These are phyloP conservation scores for Citrus unshiu DNA, from an alignment of 345 rosid species.

Conservation along the genomic window DNA sequence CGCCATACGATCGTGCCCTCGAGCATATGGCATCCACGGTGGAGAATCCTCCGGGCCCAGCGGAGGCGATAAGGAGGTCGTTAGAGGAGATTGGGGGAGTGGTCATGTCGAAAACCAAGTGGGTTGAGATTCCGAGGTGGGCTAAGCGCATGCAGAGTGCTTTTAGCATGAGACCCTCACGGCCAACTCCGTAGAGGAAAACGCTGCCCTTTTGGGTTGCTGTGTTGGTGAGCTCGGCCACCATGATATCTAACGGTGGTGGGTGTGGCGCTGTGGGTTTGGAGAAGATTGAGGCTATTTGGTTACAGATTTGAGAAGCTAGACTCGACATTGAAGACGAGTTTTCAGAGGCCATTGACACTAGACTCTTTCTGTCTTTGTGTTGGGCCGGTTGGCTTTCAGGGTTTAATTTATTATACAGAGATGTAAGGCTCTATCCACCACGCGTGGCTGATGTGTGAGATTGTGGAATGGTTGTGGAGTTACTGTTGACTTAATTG, in stretches of 20 bases:
- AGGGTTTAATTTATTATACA: neutral
- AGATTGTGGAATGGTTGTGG: neutral
- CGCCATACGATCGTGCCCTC: constrained; percentile 56
- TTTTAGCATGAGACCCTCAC: constrained; percentile 86
- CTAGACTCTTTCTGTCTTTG: neutral
- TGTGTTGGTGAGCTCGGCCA: constrained; percentile 40
- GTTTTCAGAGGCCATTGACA: constrained; percentile 12
- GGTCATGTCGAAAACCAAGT: constrained; percentile 76
- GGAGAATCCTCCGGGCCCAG: constrained; percentile 83
- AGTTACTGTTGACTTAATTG: neutral
- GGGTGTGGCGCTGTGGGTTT: constrained; percentile 40
- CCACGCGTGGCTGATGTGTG: neutral
- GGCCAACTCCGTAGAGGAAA: constrained; percentile 85
- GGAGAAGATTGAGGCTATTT: constrained; percentile 65
- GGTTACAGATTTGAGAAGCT: constrained; percentile 57
- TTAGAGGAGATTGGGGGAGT: constrained; percentile 64
- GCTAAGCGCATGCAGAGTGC: constrained; percentile 82
- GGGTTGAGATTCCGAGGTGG: constrained; percentile 76
- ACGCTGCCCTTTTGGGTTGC: constrained; percentile 43
- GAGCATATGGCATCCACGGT: constrained; percentile 82
- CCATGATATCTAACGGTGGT: constrained; percentile 49
- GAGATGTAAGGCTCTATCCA: neutral
- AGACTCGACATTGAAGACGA: constrained; percentile 22
- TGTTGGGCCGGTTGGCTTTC: no score
- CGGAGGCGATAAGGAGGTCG: constrained; percentile 76